Evolutionary conservation across 2,329 filamentous ascomycete genomes (phyloP).

Genomic region (Chaetoscypha palmicola): DNA sequence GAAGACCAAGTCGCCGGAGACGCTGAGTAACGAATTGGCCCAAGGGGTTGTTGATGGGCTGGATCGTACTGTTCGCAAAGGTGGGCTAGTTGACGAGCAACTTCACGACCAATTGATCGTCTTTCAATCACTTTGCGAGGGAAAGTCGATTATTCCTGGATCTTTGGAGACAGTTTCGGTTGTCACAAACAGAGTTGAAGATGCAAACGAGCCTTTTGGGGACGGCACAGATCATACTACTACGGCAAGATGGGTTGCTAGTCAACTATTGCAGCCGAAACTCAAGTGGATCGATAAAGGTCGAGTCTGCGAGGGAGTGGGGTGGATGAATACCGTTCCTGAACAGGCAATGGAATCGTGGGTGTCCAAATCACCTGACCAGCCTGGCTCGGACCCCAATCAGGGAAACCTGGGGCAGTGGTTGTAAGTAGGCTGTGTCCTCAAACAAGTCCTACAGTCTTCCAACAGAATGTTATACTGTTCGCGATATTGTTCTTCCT

Average conservation of each 20-base stretch:
- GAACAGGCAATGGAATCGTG: not conserved
- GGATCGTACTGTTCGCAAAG: slow-evolving; percentile 37
- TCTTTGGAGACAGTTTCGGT: slow-evolving; percentile 12
- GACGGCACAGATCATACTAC: slow-evolving; percentile 49
- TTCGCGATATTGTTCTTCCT: too few species aligned
- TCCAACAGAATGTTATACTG: too few species aligned
- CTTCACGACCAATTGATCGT: slow-evolving; percentile 56
- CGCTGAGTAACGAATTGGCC: slow-evolving; percentile 36
- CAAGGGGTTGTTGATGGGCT: slow-evolving; percentile 40
- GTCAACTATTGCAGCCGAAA: slow-evolving; percentile 40
- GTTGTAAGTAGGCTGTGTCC: not conserved
- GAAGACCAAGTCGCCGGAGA: slow-evolving; percentile 23
- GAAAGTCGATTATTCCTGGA: slow-evolving; percentile 34
- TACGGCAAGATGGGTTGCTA: slow-evolving; percentile 54
- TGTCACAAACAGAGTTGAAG: slow-evolving; percentile 36
- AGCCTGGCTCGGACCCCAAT: not conserved
- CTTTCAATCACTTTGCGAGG: slow-evolving; percentile 52
- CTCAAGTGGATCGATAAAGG: slow-evolving; percentile 47
- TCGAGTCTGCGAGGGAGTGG: slow-evolving; percentile 41
- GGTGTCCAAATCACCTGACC: not conserved
- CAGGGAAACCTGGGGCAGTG: not conserved
- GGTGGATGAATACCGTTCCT: slow-evolving; percentile 21
- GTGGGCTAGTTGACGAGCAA: slow-evolving; percentile 47
- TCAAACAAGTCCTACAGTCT: too few species aligned
- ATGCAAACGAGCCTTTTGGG: slow-evolving; percentile 44